phyloP scores from a whole-genome alignment of 768 basidiomycete species.

The Pisolithus sp. region DNA sequence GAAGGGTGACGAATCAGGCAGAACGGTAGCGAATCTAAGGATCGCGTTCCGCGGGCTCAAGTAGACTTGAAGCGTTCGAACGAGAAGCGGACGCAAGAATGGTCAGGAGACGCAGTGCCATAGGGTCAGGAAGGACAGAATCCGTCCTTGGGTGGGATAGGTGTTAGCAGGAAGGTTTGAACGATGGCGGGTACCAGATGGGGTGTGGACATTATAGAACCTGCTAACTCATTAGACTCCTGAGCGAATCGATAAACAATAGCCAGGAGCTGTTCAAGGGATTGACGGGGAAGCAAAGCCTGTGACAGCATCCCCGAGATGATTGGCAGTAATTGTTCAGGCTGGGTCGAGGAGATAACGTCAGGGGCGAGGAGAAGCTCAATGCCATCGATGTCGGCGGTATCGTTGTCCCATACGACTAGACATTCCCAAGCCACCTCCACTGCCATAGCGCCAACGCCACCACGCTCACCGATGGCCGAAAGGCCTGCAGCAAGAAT shows the following conservation, averaged over 20 bases:
- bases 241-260: conserved; percentile 57
- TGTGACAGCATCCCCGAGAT: conserved; percentile 34
- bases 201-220: conserved; percentile 43
- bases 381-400: conserved; percentile 32
- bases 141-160: conserved; percentile 37
- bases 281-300: conserved; percentile 41
- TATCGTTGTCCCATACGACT: conserved; percentile 51
- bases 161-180: conserved; percentile 50
- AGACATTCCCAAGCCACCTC: conserved; percentile 71
- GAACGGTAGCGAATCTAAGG: conserved; percentile 61
- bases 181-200: conserved; percentile 48
- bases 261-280: conserved; percentile 49
- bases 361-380: conserved; percentile 31
- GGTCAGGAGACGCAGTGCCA: conserved; percentile 51
- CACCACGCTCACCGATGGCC: conserved; percentile 59
- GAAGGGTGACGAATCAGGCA: conserved; percentile 43
- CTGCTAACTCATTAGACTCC: conserved; percentile 49
- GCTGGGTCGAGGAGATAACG: background rate
- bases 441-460: conserved; percentile 59
- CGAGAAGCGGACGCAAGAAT: conserved; percentile 61
- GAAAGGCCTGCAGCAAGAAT: conserved; percentile 63
- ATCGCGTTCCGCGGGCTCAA: conserved; percentile 56
- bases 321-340: conserved; percentile 44
- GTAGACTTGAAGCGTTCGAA: conserved; percentile 51
- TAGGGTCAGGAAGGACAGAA: conserved; percentile 31